Evolutionary conservation across 495 filamentous ascomycete species (phyloP).

Genomic region (Pseudevernia furfuracea): DNA sequence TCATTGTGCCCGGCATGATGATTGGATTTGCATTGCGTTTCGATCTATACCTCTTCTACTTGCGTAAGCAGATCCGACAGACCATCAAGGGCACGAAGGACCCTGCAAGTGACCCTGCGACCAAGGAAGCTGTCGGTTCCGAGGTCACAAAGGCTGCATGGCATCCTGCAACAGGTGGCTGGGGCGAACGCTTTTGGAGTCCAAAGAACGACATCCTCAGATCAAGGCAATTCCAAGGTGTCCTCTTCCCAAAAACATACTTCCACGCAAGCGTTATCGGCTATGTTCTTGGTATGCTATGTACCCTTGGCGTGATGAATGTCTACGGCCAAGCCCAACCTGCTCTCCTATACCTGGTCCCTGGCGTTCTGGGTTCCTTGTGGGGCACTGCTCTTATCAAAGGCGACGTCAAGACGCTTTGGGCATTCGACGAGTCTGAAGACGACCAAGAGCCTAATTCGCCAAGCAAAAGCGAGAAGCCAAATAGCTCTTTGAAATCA

Average conservation of each 20-base stretch:
- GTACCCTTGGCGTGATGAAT: constrained; percentile 70
- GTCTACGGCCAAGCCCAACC: constrained; percentile 77
- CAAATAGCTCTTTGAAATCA: constrained; percentile 24
- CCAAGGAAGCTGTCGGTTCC: constrained; percentile 25
- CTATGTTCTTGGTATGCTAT: constrained; percentile 71
- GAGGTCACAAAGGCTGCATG: constrained; percentile 48
- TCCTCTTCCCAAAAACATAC: constrained; percentile 72
- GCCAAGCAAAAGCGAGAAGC: constrained; percentile 16
- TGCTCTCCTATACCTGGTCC: constrained; percentile 87
- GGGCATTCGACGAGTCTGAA: constrained; percentile 67
- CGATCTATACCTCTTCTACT: constrained; percentile 79
- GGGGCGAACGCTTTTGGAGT: constrained; percentile 85
- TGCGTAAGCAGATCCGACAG: constrained; percentile 40
- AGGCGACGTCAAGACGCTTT: constrained; percentile 67
- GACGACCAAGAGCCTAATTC: constrained; percentile 31
- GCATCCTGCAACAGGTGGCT: constrained; percentile 54
- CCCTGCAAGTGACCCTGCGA: constrained; percentile 25
- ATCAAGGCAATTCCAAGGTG: constrained; percentile 14
- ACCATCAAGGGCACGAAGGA: constrained; percentile 26
- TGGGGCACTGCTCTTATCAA: constrained; percentile 72
- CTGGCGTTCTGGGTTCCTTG: constrained; percentile 64
- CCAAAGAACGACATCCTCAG: constrained; percentile 24
- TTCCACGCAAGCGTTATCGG: constrained; percentile 74
- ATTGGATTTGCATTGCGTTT: constrained; percentile 82
- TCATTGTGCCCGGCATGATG: constrained; percentile 91